Evolutionary conservation across 225 moss, liverwort and hornwort genomes (phyloP).

Genomic region (Rhytidiadelphus loreus): DNA sequence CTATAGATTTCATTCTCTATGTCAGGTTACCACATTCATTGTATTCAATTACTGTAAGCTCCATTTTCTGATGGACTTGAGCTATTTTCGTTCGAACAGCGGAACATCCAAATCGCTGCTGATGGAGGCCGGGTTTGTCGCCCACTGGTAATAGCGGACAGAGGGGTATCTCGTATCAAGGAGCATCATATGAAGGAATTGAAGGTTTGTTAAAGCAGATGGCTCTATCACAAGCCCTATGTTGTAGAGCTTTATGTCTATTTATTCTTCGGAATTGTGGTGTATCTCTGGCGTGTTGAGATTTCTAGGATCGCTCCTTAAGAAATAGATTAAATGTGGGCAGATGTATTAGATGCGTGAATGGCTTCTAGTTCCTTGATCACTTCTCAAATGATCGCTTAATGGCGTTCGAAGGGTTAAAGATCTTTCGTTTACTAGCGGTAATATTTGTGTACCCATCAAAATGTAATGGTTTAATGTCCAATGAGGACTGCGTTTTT

Average conservation of each 20-base stretch:
- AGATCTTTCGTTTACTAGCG: not conserved
- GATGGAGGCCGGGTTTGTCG: conserved; percentile 95
- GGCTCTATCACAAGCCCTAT: not conserved
- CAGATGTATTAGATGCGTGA: not conserved
- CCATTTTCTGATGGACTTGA: not conserved
- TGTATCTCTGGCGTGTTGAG: not conserved
- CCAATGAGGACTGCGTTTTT: not conserved
- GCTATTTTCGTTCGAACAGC: conserved; percentile 28
- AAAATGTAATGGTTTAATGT: not conserved
- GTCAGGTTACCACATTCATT: not conserved
- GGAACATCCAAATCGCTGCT: conserved; percentile 87
- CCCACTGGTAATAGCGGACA: conserved; percentile 79
- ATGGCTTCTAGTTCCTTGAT: not conserved
- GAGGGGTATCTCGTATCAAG: conserved; percentile 75
- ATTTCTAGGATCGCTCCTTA: not conserved
- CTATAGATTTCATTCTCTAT: not conserved
- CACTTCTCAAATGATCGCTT: too few species aligned
- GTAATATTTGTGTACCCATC: not conserved
- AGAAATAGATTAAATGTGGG: not conserved
- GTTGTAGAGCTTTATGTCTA: not conserved
- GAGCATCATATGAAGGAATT: conserved; percentile 99
- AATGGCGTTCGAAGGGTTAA: too few species aligned
- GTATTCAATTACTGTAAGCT: not conserved
- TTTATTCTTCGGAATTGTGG: not conserved
- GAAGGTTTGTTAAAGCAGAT: conserved; percentile 30